Evolutionary conservation across 2,329 filamentous ascomycete species (phyloP).

Genomic region (Cercospora janseana): DNA sequence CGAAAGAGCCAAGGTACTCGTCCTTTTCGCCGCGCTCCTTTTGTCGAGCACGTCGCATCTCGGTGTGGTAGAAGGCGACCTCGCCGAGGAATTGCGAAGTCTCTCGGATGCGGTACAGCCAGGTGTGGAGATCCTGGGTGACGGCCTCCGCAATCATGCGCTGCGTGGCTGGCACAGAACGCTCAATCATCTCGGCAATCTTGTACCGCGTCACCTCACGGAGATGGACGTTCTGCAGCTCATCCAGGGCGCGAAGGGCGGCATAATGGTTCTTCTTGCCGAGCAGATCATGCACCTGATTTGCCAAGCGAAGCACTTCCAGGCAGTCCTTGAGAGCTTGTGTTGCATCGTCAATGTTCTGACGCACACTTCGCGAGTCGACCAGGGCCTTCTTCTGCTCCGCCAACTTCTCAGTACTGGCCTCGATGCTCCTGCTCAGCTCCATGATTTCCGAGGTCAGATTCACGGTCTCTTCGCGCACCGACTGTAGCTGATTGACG

Average conservation of each 20-base stretch:
- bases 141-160: slow-evolving; percentile 93
- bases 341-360: slow-evolving; percentile 92
- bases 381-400: slow-evolving; percentile 93
- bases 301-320: slow-evolving; percentile 86
- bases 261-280: slow-evolving; percentile 94
- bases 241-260: slow-evolving; percentile 87
- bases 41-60: slow-evolving; percentile 77
- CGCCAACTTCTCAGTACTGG: slow-evolving; percentile 89
- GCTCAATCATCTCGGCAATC: slow-evolving; percentile 92
- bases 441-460: slow-evolving; percentile 88
- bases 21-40: slow-evolving; percentile 77
- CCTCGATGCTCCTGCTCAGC: slow-evolving; percentile 90
- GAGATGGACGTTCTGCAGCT: slow-evolving; percentile 93
- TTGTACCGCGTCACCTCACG: slow-evolving; percentile 93
- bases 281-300: slow-evolving; percentile 88
- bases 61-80: slow-evolving; percentile 94
- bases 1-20: slow-evolving; percentile 75
- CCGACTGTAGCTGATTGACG: slow-evolving; percentile 87
- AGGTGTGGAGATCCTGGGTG: slow-evolving; percentile 95
- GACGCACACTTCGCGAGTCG: slow-evolving; percentile 83
- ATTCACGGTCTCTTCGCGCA: slow-evolving; percentile 84
- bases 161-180: slow-evolving; percentile 88
- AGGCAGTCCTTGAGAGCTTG: slow-evolving; percentile 86
- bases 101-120: slow-evolving; percentile 91
- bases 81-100: slow-evolving; percentile 95